Conservation (phyloP, 306 rosid species). For the Abrus precatorius region DNA sequence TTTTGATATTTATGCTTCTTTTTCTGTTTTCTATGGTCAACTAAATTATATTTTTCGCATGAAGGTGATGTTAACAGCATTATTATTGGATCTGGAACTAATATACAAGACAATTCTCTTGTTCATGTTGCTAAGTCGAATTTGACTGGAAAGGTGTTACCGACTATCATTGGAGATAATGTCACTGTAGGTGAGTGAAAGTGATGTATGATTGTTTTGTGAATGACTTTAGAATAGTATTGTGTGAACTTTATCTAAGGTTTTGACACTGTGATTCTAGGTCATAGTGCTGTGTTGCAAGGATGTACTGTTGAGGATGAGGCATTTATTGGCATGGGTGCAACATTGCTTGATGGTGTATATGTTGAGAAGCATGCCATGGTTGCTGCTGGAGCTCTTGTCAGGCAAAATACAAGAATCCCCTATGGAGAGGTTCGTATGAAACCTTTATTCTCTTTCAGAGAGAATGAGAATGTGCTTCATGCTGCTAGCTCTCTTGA, state of each 20-base stretch:
- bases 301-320: constrained; percentile 97
- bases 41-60: constrained; percentile 38
- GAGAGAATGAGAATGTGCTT: constrained; percentile 14
- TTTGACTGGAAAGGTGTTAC: constrained; percentile 90
- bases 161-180: constrained; percentile 88
- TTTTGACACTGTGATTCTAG: constrained; percentile 52
- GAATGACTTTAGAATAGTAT: constrained; percentile 27
- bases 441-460: constrained; percentile 30
- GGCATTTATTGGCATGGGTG: constrained; percentile 98
- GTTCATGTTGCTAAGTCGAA: constrained; percentile 93
- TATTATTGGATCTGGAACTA: constrained; percentile 81
- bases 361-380: constrained; percentile 89
- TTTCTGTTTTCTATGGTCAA: constrained; percentile 7
- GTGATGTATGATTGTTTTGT: constrained; percentile 42
- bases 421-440: constrained; percentile 93
- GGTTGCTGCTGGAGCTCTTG: constrained; percentile 99
- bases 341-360: constrained; percentile 92
- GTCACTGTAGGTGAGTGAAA: constrained; percentile 89
- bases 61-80: constrained; percentile 65
- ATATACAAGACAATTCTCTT: constrained; percentile 96
- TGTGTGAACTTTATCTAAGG: constrained; percentile 41
- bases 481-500: background rate
- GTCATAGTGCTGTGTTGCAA: constrained; percentile 91
- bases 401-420: constrained; percentile 88
- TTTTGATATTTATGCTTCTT: constrained; percentile 5